These are phyloP conservation scores for Pycnococcus provasolii DNA, from an alignment of 139 green algal species.

Conservation along the genomic window DNA sequence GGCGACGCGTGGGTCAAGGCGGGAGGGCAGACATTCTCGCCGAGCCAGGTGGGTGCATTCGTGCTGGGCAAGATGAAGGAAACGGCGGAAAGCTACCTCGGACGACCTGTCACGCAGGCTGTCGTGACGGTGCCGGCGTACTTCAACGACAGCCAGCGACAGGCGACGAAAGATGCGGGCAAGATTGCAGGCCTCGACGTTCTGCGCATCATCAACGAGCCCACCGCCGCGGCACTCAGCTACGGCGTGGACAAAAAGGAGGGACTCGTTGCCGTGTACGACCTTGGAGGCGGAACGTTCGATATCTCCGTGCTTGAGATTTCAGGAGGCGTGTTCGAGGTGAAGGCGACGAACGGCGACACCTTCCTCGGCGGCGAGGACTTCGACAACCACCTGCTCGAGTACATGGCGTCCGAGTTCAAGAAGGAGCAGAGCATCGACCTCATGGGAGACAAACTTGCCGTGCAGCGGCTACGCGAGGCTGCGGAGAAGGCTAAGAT, in stretches of 20 bases:
- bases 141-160: slow-evolving; percentile 97
- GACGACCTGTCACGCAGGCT: slow-evolving; percentile 68
- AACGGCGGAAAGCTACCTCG: slow-evolving; percentile 90
- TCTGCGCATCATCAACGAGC: slow-evolving; percentile 99
- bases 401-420: slow-evolving; percentile 58
- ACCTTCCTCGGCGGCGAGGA: slow-evolving; percentile 98
- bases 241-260: slow-evolving; percentile 97
- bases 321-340: slow-evolving; percentile 87
- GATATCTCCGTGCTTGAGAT: slow-evolving; percentile 98
- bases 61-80: slow-evolving; percentile 95
- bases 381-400: slow-evolving; percentile 86
- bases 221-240: slow-evolving; percentile 85
- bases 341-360: slow-evolving; percentile 98
- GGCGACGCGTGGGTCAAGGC: slow-evolving; percentile 97
- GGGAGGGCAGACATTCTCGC: slow-evolving; percentile 79
- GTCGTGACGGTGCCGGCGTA: slow-evolving; percentile 97
- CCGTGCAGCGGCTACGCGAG: slow-evolving; percentile 87
- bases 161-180: slow-evolving; percentile 69
- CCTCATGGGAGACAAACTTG: slow-evolving; percentile 82
- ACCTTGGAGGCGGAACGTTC: slow-evolving; percentile 91
- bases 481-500: slow-evolving; percentile 94
- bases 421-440: slow-evolving; percentile 87
- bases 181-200: slow-evolving; percentile 54
- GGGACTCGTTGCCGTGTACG: slow-evolving; percentile 84
- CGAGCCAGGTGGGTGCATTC: slow-evolving; percentile 87